phyloP scores from a whole-genome alignment of 2,329 filamentous ascomycete species.

The Cordyceps militaris region DNA sequence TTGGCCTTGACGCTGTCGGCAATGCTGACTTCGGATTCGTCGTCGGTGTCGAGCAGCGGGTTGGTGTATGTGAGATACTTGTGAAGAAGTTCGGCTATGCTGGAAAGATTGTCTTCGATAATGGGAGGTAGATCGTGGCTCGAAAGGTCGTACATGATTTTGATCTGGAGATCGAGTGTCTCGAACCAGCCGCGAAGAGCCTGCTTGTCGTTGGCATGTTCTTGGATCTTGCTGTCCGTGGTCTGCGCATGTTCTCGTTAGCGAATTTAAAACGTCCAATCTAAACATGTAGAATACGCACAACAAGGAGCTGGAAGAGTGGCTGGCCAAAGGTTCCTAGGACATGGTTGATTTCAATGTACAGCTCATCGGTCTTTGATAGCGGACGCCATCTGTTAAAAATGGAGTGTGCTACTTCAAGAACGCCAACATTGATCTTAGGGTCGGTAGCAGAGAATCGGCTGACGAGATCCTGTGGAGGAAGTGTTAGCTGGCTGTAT shows the following conservation, averaged over 20 bases:
- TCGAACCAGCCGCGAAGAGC: conserved; percentile 72
- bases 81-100: conserved; percentile 72
- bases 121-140: conserved; percentile 92
- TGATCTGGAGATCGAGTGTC: conserved; percentile 80
- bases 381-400: conserved; percentile 94
- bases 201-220: conserved; percentile 68
- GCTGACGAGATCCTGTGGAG: conserved; percentile 68
- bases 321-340: conserved; percentile 75
- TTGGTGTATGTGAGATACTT: conserved; percentile 93
- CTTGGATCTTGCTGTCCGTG: conserved; percentile 64
- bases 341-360: conserved; percentile 94
- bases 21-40: conserved; percentile 81
- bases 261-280: background rate
- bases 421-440: conserved; percentile 82
- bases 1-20: conserved; percentile 85
- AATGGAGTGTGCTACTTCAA: conserved; percentile 97
- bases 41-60: conserved; percentile 70
- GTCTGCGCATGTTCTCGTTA: conserved; percentile 35
- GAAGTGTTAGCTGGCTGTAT: background rate
- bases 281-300: conserved; percentile 30
- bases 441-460: conserved; percentile 76
- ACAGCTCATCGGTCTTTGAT: conserved; percentile 87
- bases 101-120: conserved; percentile 80
- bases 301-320: conserved; percentile 72
- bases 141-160: conserved; percentile 94